Evolutionary conservation across 2,329 filamentous ascomycete genomes (phyloP).

Genomic region (Davidsoniella eucalypti): DNA sequence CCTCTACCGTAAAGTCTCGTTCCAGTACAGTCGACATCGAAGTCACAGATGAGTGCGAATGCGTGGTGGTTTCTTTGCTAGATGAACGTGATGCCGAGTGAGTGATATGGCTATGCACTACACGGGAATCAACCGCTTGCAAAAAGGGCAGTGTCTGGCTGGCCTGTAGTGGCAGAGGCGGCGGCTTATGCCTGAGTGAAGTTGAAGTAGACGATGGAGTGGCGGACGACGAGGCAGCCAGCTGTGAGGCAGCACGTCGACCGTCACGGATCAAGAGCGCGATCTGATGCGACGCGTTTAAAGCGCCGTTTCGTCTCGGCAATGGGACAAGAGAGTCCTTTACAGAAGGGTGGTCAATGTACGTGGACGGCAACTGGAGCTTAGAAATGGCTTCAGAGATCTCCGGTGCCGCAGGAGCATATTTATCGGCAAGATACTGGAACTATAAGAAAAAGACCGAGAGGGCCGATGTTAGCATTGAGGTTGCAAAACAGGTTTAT

Average conservation of each 20-base stretch:
- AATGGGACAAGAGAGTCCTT: slow-evolving; percentile 37
- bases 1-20: slow-evolving; percentile 78
- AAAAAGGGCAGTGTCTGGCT: too few relatives aligned
- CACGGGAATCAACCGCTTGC: too few relatives aligned
- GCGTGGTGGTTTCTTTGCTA: slow-evolving; percentile 31
- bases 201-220: slow-evolving; percentile 15
- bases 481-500: not conserved
- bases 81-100: slow-evolving; percentile 19
- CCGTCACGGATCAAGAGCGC: slow-evolving; percentile 49
- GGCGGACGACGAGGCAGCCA: slow-evolving; percentile 29
- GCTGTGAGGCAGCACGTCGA: slow-evolving; percentile 37
- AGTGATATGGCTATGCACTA: too few relatives aligned
- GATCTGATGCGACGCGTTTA: slow-evolving; percentile 38
- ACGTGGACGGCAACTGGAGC: slow-evolving; percentile 43
- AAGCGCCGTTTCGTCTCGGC: slow-evolving; percentile 28
- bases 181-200: not conserved
- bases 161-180: slow-evolving; percentile 1
- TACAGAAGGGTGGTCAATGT: slow-evolving; percentile 28
- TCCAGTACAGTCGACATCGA: slow-evolving; percentile 55
- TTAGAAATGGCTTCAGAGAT: slow-evolving; percentile 50
- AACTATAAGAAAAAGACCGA: slow-evolving; percentile 27
- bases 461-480: slow-evolving; percentile 4
- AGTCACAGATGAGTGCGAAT: slow-evolving; percentile 29
- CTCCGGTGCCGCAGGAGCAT: slow-evolving; percentile 47
- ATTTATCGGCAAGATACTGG: slow-evolving; percentile 49